These are phyloP conservation scores for Tulasnella sp. DNA, from an alignment of 768 basidiomycete genomes.

Conservation along the genomic window DNA sequence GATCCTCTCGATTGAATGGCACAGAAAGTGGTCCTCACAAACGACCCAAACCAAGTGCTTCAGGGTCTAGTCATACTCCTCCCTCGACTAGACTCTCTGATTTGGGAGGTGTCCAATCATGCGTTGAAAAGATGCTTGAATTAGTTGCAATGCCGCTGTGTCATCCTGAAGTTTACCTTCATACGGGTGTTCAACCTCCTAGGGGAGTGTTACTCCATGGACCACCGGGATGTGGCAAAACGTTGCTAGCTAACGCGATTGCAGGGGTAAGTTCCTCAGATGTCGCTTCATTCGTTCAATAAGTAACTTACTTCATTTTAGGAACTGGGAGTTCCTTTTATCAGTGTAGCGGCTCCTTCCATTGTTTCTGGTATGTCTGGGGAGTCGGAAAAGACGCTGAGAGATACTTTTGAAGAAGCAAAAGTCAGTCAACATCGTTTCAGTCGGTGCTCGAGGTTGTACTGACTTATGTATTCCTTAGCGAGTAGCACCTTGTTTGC, in stretches of 20 bases:
- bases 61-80: conserved; percentile 47
- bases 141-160: conserved; percentile 91
- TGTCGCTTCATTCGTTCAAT: not conserved
- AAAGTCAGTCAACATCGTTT: conserved; percentile 42
- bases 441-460: not conserved
- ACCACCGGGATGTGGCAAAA: conserved; percentile 96
- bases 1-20: conserved; percentile 31
- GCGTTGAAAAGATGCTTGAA: conserved; percentile 86
- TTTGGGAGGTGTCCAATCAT: conserved; percentile 74
- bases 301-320: conserved; percentile 24
- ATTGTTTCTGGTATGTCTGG: conserved; percentile 98
- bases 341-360: conserved; percentile 86
- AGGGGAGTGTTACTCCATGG: conserved; percentile 88
- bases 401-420: conserved; percentile 96
- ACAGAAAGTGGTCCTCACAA: conserved; percentile 9
- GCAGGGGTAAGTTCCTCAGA: conserved; percentile 56
- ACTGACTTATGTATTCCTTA: conserved; percentile 25
- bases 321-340: conserved; percentile 90
- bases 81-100: conserved; percentile 68
- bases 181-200: conserved; percentile 86
- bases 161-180: conserved; percentile 90
- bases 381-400: conserved; percentile 89
- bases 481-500: conserved; percentile 80
- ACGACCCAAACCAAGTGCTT: conserved; percentile 15
- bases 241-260: conserved; percentile 83